phyloP scores from a whole-genome alignment of 257 asterid genomes.

The Ilex asprella region DNA sequence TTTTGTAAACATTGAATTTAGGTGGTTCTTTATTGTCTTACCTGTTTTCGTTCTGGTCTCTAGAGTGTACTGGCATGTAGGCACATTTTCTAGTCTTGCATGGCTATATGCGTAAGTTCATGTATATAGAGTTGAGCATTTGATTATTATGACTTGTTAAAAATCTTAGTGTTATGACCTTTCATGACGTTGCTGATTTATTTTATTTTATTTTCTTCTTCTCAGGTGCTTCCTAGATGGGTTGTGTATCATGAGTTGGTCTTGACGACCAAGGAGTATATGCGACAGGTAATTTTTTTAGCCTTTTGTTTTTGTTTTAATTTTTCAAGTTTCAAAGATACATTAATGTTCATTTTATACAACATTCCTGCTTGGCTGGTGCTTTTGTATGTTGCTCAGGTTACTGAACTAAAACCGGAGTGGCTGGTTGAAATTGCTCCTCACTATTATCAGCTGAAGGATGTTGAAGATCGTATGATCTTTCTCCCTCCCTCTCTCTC shows the following conservation, averaged over 20 bases:
- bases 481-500: constrained; percentile 9
- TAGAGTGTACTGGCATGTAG: too few relatives aligned
- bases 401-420: constrained; percentile 82
- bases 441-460: constrained; percentile 78
- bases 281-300: constrained; percentile 55
- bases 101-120: background rate
- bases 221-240: constrained; percentile 86
- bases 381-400: constrained; percentile 31
- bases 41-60: too few relatives aligned
- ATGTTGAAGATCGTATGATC: constrained; percentile 7
- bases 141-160: background rate
- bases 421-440: constrained; percentile 95
- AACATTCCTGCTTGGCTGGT: background rate
- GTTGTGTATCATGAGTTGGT: constrained; percentile 85
- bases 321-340: too few relatives aligned
- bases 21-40: too few relatives aligned
- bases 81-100: too few relatives aligned
- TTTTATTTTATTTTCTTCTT: background rate
- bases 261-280: constrained; percentile 85
- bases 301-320: constrained; percentile 2
- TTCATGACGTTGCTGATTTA: too few relatives aligned
- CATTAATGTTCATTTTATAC: background rate
- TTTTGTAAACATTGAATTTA: too few relatives aligned
- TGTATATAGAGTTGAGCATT: background rate
- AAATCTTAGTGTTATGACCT: background rate